Evolutionary conservation across 2,329 filamentous ascomycete species (phyloP).

Genomic region (Penicillium sp.): DNA sequence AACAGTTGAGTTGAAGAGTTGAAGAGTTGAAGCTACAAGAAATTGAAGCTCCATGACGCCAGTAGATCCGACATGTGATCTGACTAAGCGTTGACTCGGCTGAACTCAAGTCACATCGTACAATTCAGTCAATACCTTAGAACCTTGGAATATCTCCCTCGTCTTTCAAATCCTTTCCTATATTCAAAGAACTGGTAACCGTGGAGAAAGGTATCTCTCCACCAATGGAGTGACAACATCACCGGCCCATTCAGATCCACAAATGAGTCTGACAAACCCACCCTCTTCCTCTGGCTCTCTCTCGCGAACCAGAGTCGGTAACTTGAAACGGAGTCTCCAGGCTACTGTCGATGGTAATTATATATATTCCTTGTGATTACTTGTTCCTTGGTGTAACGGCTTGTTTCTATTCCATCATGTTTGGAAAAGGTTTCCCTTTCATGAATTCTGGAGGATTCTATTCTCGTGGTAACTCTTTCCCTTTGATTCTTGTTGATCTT

Average conservation of each 20-base stretch:
- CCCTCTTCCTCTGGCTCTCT: constrained; percentile 41
- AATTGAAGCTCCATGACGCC: neutral
- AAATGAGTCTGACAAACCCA: constrained; percentile 45
- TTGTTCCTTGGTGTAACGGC: constrained; percentile 2
- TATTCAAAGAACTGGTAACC: neutral
- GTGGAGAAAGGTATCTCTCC: constrained; percentile 3
- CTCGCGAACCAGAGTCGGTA: constrained; percentile 36
- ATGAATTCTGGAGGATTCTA: constrained; percentile 40
- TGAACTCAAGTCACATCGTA: constrained; percentile 4
- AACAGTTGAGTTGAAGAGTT: neutral
- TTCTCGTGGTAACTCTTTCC: constrained; percentile 40
- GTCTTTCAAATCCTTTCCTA: neutral
- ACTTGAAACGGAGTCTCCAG: constrained; percentile 44
- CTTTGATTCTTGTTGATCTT: constrained; percentile 5
- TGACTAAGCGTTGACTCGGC: constrained; percentile 6
- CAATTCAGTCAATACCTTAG: neutral
- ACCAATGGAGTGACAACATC: constrained; percentile 8
- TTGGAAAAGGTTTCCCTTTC: constrained; percentile 41
- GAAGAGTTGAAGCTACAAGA: neutral
- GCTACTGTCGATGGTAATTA: constrained; percentile 47
- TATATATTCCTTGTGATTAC: constrained; percentile 14
- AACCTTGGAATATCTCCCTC: neutral
- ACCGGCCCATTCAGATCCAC: constrained; percentile 3
- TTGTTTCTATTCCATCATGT: constrained; percentile 31
- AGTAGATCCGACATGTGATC: neutral